Evolutionary conservation across 129 eudicot species (phyloP), one percentile per base, ranked within the genome.

Genomic region (Flaveria brownii): DNA sequence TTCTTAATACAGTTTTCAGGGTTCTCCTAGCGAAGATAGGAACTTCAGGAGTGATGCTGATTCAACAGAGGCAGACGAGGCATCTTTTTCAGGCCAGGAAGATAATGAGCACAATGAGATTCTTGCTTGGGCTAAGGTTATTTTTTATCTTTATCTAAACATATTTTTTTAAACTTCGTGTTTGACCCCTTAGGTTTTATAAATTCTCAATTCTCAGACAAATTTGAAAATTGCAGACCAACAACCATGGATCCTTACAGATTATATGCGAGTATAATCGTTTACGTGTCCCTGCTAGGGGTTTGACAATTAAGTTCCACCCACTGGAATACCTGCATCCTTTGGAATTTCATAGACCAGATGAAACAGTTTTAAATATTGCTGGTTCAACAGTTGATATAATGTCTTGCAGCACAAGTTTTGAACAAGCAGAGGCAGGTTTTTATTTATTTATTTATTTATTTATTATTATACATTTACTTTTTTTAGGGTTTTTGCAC

Each of bases 111-210:
- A 89, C 67, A 77, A 76, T 36, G 96, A 89, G 77, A 86, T 95
- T 78, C 88, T 95, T n/a, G 97, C 91, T 63, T 95, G 99, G 99
- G 99, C 99, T 1, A 95, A 95, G 97, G 99, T 95, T 60, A 47
- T 20, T 20, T 56, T 43, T 73, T 17, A 1, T 23, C n/a, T 60
- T 26, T 18, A 16, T 46, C 9, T 45, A 28, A 28, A 28, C 0
- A 28, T 25, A 3, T n/a, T 30, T 70, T n/a, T 46, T 22, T 66
- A 25, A 54, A 28, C 63, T 71, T 71, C 23, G 45, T 73, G 49
- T 47, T 64, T 25, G 20, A 56, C 75, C 43, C 57, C 15, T 50
- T 12, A 13, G 59, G 57, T 33, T 28, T 64, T 64, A 46, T 25
- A 36, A 67, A 71, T 69, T 15, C 50, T 22, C 45, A 54, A 78